phyloP scores from a whole-genome alignment of 352 stramenopile genomes.

The Pythium brachiatum region DNA sequence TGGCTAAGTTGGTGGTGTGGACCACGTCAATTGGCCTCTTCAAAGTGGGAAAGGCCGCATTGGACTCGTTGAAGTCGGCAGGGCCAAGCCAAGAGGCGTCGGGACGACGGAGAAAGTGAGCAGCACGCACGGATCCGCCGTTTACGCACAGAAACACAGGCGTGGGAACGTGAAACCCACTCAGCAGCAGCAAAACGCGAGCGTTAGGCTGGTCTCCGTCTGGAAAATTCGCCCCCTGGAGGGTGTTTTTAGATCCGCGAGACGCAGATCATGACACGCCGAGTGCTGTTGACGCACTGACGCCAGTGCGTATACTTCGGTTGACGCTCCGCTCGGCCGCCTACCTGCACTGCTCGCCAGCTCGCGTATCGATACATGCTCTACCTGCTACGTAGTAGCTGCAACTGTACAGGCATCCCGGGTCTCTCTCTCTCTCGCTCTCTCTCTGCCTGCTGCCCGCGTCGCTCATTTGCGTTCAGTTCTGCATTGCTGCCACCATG shows the following conservation, averaged over 20 bases:
- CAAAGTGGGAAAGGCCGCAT: background rate
- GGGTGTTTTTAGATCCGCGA: background rate
- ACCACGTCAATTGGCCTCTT: constrained; percentile 11
- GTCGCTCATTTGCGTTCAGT: background rate
- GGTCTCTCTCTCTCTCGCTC: background rate
- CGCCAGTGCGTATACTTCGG: constrained; percentile 1
- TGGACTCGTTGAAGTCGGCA: constrained; percentile 4
- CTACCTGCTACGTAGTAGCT: too few species aligned
- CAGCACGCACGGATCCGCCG: background rate
- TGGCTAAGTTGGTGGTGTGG: constrained; percentile 18
- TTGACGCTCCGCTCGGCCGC: too few species aligned
- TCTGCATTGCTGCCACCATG: background rate
- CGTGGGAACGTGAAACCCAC: background rate
- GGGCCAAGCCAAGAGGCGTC: background rate
- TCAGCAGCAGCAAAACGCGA: too few species aligned
- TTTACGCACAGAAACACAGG: background rate
- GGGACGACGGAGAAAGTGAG: too few species aligned
- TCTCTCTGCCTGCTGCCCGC: background rate
- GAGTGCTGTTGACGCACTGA: constrained; percentile 5
- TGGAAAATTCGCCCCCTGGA: background rate
- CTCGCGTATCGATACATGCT: too few species aligned
- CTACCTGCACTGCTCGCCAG: too few species aligned
- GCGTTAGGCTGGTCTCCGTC: too few species aligned
- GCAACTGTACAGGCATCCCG: background rate
- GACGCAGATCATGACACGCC: constrained; percentile 2